phyloP scores from a whole-genome alignment of 2,329 filamentous ascomycete genomes.

The Diaporthe australafricana region DNA sequence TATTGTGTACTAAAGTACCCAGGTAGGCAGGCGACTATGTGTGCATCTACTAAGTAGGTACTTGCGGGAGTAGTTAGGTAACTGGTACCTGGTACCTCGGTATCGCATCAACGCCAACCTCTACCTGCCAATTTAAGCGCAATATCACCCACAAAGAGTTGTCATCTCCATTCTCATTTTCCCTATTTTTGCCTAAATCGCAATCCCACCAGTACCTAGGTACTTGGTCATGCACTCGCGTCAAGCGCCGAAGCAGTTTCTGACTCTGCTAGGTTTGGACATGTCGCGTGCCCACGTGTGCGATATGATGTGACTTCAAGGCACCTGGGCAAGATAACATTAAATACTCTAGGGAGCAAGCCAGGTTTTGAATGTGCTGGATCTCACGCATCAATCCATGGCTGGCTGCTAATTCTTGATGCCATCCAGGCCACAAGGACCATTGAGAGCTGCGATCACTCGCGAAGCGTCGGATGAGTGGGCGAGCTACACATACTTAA shows the following conservation, averaged over 20 bases:
- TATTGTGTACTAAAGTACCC: too few relatives aligned
- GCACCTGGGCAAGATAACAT: neutral
- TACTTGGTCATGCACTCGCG: neutral
- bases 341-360: too few relatives aligned
- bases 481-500: too few relatives aligned
- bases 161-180: neutral
- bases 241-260: neutral
- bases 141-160: neutral
- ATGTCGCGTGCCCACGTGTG: slow-evolving; percentile 3
- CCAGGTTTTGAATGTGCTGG: neutral
- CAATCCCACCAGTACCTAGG: neutral
- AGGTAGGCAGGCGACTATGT: too few relatives aligned
- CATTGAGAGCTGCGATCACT: too few relatives aligned
- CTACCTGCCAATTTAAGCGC: neutral
- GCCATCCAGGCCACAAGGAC: too few relatives aligned
- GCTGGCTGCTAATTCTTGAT: too few relatives aligned
- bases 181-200: slow-evolving; percentile 3
- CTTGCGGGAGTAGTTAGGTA: too few relatives aligned
- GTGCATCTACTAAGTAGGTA: too few relatives aligned
- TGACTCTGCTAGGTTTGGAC: neutral
- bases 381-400: too few relatives aligned
- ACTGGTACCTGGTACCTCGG: too few relatives aligned
- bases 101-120: neutral
- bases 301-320: neutral
- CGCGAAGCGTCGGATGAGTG: too few relatives aligned